These are phyloP conservation scores for Penicillium glabrum DNA, from an alignment of 2,329 filamentous ascomycete species.

Conservation along the genomic window DNA sequence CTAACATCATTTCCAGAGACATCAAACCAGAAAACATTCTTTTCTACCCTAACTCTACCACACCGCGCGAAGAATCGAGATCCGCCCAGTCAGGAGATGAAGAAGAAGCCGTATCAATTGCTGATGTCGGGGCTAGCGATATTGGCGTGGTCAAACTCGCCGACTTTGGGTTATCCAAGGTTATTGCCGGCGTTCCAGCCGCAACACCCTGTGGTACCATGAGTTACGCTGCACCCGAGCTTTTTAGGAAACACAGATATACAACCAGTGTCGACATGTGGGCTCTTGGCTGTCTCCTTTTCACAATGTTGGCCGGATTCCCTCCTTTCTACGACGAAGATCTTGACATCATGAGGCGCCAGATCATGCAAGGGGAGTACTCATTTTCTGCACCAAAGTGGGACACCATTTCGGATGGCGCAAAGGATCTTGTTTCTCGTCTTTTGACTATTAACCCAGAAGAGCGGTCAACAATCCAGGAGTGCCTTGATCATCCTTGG, in stretches of 20 bases:
- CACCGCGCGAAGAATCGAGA: background rate
- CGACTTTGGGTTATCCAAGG: conserved; percentile 13
- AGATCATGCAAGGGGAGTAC: conserved; percentile 7
- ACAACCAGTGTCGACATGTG: conserved; percentile 14
- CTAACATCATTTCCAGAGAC: background rate
- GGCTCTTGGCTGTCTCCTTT: conserved; percentile 10
- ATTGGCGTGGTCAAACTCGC: conserved; percentile 10
- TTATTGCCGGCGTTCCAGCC: conserved; percentile 2
- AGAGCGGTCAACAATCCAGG: conserved; percentile 6
- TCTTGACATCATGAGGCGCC: conserved; percentile 6
- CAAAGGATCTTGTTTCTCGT: conserved; percentile 8
- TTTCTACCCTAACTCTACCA: conserved; percentile 5
- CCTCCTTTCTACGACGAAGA: conserved; percentile 14
- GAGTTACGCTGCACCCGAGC: conserved; percentile 12
- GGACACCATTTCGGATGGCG: conserved; percentile 7
- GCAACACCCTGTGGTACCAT: conserved; percentile 11
- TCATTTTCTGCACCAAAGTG: conserved; percentile 9
- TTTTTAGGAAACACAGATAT: conserved; percentile 9
- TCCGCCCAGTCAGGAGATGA: background rate
- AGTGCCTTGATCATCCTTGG: conserved; percentile 13
- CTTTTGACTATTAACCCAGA: conserved; percentile 8
- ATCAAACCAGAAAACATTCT: conserved; percentile 16
- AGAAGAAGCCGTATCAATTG: conserved; percentile 9
- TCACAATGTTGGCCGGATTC: conserved; percentile 10
- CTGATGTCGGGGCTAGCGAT: conserved; percentile 1